Percentiles rank a stretch among this genome's conserved stretches.
These are phyloP conservation scores for Diaporthe destruens DNA, from an alignment of 2,329 filamentous ascomycete species.

Conservation along the genomic window DNA sequence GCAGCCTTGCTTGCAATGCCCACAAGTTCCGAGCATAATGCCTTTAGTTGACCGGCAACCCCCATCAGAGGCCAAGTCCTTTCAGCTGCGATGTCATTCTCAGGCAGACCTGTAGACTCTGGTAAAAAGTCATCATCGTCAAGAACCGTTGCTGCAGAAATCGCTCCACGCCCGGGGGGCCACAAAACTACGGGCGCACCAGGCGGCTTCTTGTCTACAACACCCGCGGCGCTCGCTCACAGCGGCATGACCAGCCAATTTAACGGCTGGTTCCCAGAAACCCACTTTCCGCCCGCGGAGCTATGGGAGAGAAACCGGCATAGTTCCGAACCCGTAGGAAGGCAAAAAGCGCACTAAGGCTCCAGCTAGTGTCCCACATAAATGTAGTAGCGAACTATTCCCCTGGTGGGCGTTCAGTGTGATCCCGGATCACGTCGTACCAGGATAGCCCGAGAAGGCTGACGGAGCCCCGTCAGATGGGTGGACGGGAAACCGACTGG, in stretches of 20 bases:
- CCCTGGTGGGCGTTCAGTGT: slow-evolving; percentile 1
- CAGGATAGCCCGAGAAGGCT: slow-evolving; percentile 22
- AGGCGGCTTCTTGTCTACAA: neutral
- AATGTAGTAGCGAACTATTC: slow-evolving; percentile 15
- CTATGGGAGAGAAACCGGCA: slow-evolving; percentile 10
- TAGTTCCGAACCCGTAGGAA: slow-evolving; percentile 13
- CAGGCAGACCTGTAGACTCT: no score
- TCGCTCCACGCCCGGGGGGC: neutral
- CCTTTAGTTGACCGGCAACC: neutral
- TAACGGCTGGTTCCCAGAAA: neutral
- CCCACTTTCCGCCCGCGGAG: slow-evolving; percentile 18
- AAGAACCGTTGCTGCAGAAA: neutral
- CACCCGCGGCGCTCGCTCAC: neutral
- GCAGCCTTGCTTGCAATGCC: neutral
- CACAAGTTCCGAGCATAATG: no score
- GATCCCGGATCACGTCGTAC: neutral
- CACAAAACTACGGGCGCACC: neutral
- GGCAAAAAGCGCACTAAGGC: slow-evolving; percentile 11
- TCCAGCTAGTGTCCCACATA: slow-evolving; percentile 11
- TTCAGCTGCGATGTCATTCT: neutral
- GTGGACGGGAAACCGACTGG: slow-evolving; percentile 25
- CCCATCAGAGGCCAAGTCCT: neutral
- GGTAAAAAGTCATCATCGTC: no score
- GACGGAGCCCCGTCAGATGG: neutral
- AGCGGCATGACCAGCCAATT: slow-evolving; percentile 18